Percentiles rank a stretch among this genome's conserved stretches.
phyloP scores from a whole-genome alignment of 1,139 yeast genomes.

The Zygoascus meyerae region DNA sequence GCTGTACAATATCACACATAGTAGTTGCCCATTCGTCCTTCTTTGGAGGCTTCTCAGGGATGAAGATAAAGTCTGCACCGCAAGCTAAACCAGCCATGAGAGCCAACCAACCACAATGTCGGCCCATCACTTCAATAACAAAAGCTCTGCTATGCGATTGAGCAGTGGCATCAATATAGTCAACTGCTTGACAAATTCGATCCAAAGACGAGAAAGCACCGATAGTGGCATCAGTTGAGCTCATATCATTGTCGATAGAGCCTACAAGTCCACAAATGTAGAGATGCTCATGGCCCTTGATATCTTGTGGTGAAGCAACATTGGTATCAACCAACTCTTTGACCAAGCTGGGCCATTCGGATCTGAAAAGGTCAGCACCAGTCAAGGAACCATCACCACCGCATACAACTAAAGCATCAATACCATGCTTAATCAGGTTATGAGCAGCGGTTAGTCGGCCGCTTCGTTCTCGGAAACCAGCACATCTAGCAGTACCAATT shows the following conservation, averaged over 20 bases:
- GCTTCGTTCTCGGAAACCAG: conserved; percentile 71
- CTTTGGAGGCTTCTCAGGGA: conserved; percentile 83
- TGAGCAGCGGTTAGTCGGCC: conserved; percentile 56
- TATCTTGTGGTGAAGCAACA: conserved; percentile 52
- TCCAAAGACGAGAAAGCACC: conserved; percentile 94
- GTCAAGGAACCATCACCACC: conserved; percentile 99
- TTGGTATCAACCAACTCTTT: conserved; percentile 56
- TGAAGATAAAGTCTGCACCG: conserved; percentile 88
- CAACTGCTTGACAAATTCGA: conserved; percentile 88
- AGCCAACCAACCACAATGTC: conserved; percentile 99
- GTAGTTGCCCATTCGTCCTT: conserved; percentile 67
- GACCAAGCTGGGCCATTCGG: conserved; percentile 88
- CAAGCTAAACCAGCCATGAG: conserved; percentile 94
- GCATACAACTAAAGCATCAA: conserved; percentile 93
- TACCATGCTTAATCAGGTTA: conserved; percentile 49
- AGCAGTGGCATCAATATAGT: conserved; percentile 95
- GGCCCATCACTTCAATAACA: conserved; percentile 97
- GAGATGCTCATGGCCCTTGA: conserved; percentile 58
- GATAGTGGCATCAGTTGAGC: conserved; percentile 91
- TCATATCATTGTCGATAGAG: conserved; percentile 96
- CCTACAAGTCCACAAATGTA: conserved; percentile 95
- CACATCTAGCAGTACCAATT: conserved; percentile 94
- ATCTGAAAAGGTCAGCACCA: conserved; percentile 90
- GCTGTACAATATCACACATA: conserved; percentile 50
- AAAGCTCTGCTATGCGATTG: conserved; percentile 95